These are phyloP conservation scores for Corylus avellana DNA, from an alignment of 306 rosid genomes.

Conservation along the genomic window DNA sequence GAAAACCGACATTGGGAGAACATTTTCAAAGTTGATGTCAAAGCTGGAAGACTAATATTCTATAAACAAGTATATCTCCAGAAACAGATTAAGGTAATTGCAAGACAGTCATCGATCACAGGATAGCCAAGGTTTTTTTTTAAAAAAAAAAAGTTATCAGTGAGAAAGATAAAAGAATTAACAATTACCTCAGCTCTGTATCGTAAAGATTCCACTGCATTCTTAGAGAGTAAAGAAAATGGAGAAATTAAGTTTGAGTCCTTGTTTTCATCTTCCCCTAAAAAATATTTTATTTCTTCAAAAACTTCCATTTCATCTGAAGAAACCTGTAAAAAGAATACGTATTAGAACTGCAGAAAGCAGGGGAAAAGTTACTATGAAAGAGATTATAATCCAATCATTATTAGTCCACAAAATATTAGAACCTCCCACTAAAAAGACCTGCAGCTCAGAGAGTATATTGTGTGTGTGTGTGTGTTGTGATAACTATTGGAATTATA, in stretches of 20 bases:
- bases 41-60: not conserved
- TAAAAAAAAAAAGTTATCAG: not conserved
- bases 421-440: too few species aligned
- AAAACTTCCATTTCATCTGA: constrained; percentile 77
- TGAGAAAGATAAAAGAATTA: constrained; percentile 1
- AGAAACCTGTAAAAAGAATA: constrained; percentile 62
- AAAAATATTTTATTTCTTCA: constrained; percentile 66
- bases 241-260: constrained; percentile 57
- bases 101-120: constrained; percentile 7
- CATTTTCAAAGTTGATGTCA: not conserved
- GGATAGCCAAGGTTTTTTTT: constrained; percentile 1
- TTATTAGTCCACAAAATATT: too few species aligned
- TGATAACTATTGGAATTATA: too few species aligned
- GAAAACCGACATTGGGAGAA: not conserved
- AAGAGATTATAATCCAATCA: not conserved
- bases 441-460: too few species aligned
- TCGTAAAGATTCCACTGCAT: constrained; percentile 85
- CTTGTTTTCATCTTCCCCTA: constrained; percentile 64
- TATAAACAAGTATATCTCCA: not conserved
- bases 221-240: constrained; percentile 72
- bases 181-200: constrained; percentile 89
- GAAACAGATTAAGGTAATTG: not conserved
- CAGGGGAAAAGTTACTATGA: not conserved
- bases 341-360: constrained; percentile 2
- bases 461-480: too few species aligned